A percentile compares a stretch with the other conserved stretches of the same genome.
Evolutionary conservation across 164 flowering plant species (phyloP).

Genomic region (Pachysandra terminalis): DNA sequence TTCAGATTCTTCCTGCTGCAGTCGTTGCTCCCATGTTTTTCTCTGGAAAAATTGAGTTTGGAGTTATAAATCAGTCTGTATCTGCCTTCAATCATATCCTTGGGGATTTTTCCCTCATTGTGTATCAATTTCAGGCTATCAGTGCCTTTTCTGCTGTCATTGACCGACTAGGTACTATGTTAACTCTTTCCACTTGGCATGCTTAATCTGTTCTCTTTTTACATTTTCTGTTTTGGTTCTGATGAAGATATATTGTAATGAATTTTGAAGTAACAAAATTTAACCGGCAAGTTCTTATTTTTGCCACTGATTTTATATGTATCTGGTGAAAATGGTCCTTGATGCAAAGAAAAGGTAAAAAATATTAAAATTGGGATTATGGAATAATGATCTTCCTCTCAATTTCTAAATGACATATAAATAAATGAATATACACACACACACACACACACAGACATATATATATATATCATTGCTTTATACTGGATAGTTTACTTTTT

Average conservation of each 20-base stretch:
- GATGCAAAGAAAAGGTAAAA: background rate
- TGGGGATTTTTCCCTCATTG: conserved; percentile 92
- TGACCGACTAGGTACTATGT: conserved; percentile 70
- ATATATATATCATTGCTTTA: too few species aligned
- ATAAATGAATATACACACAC: too few species aligned
- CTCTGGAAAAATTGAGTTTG: conserved; percentile 97
- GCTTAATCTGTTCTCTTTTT: background rate
- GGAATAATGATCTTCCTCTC: background rate
- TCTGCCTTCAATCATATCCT: conserved; percentile 98
- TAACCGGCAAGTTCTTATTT: too few species aligned
- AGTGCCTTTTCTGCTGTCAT: conserved; percentile 98
- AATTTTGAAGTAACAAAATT: background rate
- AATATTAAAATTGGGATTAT: background rate
- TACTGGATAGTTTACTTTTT: too few species aligned
- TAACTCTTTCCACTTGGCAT: background rate
- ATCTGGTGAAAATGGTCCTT: background rate
- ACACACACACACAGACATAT: too few species aligned
- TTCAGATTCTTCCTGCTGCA: conserved; percentile 98
- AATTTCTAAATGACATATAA: background rate
- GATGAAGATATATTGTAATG: background rate
- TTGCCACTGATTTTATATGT: too few species aligned
- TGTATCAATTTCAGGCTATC: conserved; percentile 91
- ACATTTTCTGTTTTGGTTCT: background rate
- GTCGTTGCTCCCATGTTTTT: conserved; percentile 99
- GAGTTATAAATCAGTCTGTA: conserved; percentile 95